Percentiles rank a stretch among this genome's conserved stretches.
These are phyloP conservation scores for Rhodofomes roseus DNA, from an alignment of 1,284 basidiomycete genomes.

Conservation along the genomic window DNA sequence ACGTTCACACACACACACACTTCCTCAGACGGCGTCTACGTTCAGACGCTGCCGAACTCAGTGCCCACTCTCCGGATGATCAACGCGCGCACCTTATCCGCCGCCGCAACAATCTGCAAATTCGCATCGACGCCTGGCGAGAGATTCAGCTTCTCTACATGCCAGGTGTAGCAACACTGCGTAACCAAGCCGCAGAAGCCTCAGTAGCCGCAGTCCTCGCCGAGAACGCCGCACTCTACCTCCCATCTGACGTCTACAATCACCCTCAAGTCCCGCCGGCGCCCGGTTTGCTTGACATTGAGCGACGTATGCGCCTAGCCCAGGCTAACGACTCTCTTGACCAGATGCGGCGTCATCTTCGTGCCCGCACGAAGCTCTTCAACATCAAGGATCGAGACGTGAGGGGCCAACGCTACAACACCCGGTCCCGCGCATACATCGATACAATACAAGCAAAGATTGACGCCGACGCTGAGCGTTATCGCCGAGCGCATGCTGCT, in stretches of 20 bases:
- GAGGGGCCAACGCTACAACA: slow-evolving; percentile 1
- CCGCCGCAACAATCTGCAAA: neutral
- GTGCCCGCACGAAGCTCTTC: neutral
- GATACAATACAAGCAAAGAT: neutral
- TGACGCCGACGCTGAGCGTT: neutral
- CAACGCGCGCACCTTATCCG: neutral
- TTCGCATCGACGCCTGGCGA: neutral
- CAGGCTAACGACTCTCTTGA: slow-evolving; percentile 13
- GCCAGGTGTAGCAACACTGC: neutral
- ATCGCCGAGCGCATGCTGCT: neutral
- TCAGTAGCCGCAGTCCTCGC: neutral
- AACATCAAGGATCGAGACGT: slow-evolving; percentile 4
- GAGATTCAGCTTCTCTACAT: neutral
- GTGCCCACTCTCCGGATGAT: neutral
- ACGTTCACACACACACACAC: neutral
- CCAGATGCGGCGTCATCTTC: slow-evolving; percentile 17
- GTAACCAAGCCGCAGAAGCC: neutral
- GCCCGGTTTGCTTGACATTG: slow-evolving; percentile 7
- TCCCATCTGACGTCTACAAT: neutral
- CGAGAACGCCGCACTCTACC: neutral
- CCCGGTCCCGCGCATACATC: slow-evolving; percentile 1
- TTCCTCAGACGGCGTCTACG: neutral
- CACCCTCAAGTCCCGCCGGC: neutral
- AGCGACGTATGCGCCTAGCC: slow-evolving; percentile 23
- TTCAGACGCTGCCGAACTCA: neutral